Conservation (phyloP, 176 grass and related monocot species). For the Bolboschoenus planiculmis region DNA sequence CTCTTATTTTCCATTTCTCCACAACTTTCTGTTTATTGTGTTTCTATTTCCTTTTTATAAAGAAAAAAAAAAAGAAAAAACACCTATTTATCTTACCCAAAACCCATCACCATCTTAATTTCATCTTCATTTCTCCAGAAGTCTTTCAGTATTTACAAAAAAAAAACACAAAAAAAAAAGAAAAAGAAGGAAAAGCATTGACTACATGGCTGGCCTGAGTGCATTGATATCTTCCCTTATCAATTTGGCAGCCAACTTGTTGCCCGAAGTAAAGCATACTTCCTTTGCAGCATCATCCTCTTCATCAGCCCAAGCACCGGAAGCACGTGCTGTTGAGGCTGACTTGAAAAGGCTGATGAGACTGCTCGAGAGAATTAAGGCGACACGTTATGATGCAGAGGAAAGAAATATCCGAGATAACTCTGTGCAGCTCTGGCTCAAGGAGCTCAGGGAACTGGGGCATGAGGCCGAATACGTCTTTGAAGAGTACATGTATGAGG, state of each 20-base stretch:
- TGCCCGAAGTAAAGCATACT: background rate
- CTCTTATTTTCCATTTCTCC: too few species aligned
- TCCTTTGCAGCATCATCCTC: background rate
- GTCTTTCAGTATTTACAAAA: too few species aligned
- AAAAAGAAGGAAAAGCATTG: background rate
- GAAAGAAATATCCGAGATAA: slow-evolving; percentile 7
- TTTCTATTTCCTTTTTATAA: too few species aligned
- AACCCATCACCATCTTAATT: too few species aligned
- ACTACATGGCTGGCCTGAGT: background rate
- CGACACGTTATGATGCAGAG: slow-evolving; percentile 12
- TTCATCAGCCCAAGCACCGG: background rate
- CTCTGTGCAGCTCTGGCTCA: slow-evolving; percentile 19
- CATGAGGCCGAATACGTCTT: slow-evolving; percentile 14
- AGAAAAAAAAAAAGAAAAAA: too few species aligned
- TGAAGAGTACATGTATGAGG: slow-evolving; percentile 11
- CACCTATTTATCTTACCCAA: too few species aligned
- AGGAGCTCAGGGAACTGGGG: slow-evolving; percentile 16
- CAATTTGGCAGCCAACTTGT: background rate
- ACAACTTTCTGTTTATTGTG: too few species aligned
- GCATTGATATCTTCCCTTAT: background rate
- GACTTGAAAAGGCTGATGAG: slow-evolving; percentile 8
- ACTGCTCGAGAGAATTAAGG: slow-evolving; percentile 19
- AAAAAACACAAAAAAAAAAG: too few species aligned
- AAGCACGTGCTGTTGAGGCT: background rate
- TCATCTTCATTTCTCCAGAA: too few species aligned